Evolutionary conservation across 2,329 filamentous ascomycete genomes (phyloP).

Genomic region (Colletotrichum melonis): DNA sequence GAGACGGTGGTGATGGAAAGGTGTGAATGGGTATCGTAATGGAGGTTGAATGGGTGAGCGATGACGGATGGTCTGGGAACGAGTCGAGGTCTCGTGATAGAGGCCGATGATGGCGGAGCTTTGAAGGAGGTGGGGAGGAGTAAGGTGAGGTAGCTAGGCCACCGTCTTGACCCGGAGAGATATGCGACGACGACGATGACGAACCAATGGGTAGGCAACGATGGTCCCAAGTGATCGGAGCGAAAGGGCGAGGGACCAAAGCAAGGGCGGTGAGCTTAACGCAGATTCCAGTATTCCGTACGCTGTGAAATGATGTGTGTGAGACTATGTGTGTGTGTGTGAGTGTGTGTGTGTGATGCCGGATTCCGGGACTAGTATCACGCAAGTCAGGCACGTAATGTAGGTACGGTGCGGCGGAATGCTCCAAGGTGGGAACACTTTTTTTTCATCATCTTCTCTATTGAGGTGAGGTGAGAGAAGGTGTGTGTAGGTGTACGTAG

Average conservation of each 20-base stretch:
- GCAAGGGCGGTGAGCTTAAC: background rate
- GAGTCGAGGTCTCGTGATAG: background rate
- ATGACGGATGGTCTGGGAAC: background rate
- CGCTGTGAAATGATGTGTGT: background rate
- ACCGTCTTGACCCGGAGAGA: background rate
- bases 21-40: no score
- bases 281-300: background rate
- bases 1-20: background rate
- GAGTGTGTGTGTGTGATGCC: background rate
- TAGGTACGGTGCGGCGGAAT: background rate
- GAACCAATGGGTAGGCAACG: background rate
- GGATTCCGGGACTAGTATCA: background rate
- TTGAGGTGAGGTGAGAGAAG: background rate
- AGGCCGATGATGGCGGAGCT: background rate
- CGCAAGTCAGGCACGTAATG: conserved; percentile 11
- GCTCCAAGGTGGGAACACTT: background rate
- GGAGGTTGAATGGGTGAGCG: no score
- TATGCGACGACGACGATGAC: background rate
- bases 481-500: background rate
- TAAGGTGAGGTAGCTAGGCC: no score
- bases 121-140: background rate
- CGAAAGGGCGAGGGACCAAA: no score
- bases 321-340: no score
- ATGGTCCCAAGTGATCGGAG: background rate
- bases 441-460: background rate